Evolutionary conservation across 2,329 filamentous ascomycete genomes (phyloP).

Genomic region (Talaromyces sp.): DNA sequence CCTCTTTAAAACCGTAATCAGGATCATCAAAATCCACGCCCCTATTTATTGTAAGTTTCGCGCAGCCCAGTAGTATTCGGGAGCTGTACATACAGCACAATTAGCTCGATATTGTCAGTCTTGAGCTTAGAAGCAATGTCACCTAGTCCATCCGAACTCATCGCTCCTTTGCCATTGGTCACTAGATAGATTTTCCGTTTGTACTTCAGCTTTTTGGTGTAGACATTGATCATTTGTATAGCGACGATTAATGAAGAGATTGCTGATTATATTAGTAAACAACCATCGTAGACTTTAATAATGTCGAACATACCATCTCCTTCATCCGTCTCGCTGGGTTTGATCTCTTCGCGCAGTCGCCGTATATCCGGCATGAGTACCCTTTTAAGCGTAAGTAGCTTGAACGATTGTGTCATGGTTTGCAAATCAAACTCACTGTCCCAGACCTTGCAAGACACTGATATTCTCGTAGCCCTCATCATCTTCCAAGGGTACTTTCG

Average conservation of each 20-base stretch:
- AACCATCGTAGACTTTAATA: no score
- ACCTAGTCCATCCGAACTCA: conserved; percentile 70
- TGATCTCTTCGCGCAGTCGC: conserved; percentile 61
- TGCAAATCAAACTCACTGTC: conserved; percentile 56
- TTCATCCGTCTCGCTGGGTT: conserved; percentile 63
- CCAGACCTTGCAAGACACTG: conserved; percentile 63
- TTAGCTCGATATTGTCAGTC: conserved; percentile 71
- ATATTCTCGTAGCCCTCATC: conserved; percentile 79
- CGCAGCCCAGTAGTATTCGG: not conserved
- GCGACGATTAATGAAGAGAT: conserved; percentile 85
- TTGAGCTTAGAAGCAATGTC: conserved; percentile 73
- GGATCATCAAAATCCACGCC: conserved; percentile 92
- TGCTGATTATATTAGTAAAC: conserved; percentile 34
- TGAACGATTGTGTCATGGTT: conserved; percentile 35
- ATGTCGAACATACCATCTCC: conserved; percentile 64
- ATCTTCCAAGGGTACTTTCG: conserved; percentile 64
- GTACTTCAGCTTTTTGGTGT: conserved; percentile 80
- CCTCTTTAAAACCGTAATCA: conserved; percentile 89
- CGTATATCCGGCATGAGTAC: conserved; percentile 68
- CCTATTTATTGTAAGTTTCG: conserved; percentile 46
- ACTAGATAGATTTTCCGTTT: conserved; percentile 77
- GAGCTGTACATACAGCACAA: conserved; percentile 64
- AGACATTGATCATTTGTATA: conserved; percentile 76
- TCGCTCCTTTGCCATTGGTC: conserved; percentile 72
- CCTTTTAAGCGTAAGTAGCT: conserved; percentile 32